These are phyloP conservation scores for Populus hybrid DNA, from an alignment of 441 rosid species.

Conservation along the genomic window DNA sequence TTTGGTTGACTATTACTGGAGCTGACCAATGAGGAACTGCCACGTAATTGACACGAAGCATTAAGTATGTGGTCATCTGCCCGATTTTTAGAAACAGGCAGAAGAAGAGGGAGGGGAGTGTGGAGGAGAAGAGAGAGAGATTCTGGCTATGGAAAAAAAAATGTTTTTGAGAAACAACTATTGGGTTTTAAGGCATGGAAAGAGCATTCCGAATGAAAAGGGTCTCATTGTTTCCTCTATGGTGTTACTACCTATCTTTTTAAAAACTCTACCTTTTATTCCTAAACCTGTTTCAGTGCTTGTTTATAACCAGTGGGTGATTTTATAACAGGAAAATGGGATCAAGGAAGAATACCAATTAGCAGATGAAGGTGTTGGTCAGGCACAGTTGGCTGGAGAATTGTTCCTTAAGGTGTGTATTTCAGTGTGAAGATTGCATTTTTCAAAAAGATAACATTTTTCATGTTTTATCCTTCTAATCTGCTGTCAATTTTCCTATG, in stretches of 20 bases:
- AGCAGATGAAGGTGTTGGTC: slow-evolving; percentile 66
- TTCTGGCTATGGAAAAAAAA: slow-evolving; percentile 24
- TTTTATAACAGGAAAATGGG: slow-evolving; percentile 68
- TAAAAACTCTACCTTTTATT: not conserved
- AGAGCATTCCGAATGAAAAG: slow-evolving; percentile 89
- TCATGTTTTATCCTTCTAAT: not conserved
- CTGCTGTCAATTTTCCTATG: not conserved
- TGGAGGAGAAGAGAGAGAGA: not conserved
- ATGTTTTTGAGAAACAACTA: slow-evolving; percentile 54
- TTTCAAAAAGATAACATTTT: not conserved
- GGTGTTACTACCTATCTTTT: slow-evolving; percentile 33
- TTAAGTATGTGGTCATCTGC: not conserved
- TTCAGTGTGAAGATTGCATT: not conserved
- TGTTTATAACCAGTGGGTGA: not conserved
- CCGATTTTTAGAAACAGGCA: not conserved
- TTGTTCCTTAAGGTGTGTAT: slow-evolving; percentile 55
- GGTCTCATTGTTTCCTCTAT: slow-evolving; percentile 77
- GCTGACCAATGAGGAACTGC: not conserved
- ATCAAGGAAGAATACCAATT: slow-evolving; percentile 54
- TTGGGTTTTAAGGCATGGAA: slow-evolving; percentile 87
- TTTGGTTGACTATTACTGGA: not conserved
- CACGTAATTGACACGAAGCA: not conserved
- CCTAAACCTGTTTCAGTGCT: not conserved
- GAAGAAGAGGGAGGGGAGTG: not conserved
- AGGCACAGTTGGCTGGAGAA: slow-evolving; percentile 72